Evolutionary conservation across 352 stramenopile species (phyloP).

Genomic region (Phytopythium oedochilum): DNA sequence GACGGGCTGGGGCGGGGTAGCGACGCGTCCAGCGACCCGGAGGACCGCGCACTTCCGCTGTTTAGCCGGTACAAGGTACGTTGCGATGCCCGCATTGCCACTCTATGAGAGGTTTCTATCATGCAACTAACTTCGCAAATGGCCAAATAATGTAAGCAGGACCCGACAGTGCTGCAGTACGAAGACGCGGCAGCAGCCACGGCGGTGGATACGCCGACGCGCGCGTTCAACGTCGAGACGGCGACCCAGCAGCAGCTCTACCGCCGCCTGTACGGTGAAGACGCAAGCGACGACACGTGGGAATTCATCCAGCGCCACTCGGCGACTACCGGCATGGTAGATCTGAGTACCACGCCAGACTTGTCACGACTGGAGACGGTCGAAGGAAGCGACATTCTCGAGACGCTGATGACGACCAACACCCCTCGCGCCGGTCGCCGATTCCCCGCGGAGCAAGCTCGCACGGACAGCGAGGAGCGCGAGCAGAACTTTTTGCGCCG

Average conservation of each 20-base stretch:
- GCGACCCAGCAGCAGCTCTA: background rate
- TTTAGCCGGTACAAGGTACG: constrained; percentile 16
- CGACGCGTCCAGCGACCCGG: background rate
- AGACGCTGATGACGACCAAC: constrained; percentile 32
- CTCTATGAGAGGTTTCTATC: background rate
- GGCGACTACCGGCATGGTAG: constrained; percentile 31
- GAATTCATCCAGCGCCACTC: background rate
- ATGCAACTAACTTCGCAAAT: background rate
- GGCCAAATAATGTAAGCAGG: background rate
- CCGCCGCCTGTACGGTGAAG: constrained; percentile 1
- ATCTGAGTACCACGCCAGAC: constrained; percentile 30
- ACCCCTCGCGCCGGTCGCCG: constrained; percentile 36
- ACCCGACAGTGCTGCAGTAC: constrained; percentile 5
- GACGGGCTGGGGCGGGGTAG: background rate
- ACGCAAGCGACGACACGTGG: background rate
- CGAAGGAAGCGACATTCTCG: constrained; percentile 58
- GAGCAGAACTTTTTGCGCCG: constrained; percentile 42
- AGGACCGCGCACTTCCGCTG: constrained; percentile 7
- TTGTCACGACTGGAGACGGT: constrained; percentile 47
- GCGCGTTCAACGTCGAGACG: background rate
- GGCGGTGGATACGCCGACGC: background rate
- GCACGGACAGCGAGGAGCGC: constrained; percentile 40
- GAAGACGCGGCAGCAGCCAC: background rate
- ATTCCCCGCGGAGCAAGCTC: constrained; percentile 45
- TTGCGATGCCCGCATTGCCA: background rate